Evolutionary conservation across 176 grass and related monocot species (phyloP), one percentile per base, ranked within the genome.

Genomic region (Phoenix roebelenii): DNA sequence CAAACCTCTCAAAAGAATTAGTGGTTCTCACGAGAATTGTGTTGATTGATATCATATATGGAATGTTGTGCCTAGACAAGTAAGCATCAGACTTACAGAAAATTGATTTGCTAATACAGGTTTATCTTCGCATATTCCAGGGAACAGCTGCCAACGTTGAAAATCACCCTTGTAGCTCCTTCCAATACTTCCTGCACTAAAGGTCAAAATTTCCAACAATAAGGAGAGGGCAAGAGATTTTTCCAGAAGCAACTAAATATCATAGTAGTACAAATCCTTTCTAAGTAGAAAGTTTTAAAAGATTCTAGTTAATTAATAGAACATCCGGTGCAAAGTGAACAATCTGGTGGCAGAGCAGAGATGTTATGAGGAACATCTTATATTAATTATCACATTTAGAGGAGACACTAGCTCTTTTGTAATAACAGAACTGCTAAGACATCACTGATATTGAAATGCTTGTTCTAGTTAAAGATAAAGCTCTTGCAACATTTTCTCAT

Each of bases 141-240:
- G 87, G 63, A 91, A 97, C 58, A 97, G 78, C 66, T 91, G 92
- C 92, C 92, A 97, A 15, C 92, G 78, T 70, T 91, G 87, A 61
- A 97, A 97, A 55, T 88, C 84, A 65, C 92, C 92, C 79, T 75
- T 97, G 81, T 80, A 97, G 67, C 92, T 91, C 82, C 92, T 91
- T 74, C 92, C 92, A 51, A 97, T 97, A 74, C 92, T 97, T 85
- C 92, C 87, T 88, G 81, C 68, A 74, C 87, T 97, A 75, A 49
- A 62, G 82, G 62, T 74, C 58, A 28, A 62, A 67, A 22, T 72
- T 79, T 83, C 51, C 54, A 77, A 76, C 18, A 58, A 73, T 72
- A 61, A 88, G 55, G 64, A 71, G 23, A 72, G 17, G 16, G 10
- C 3, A 39, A 54, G 26, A 63, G 22, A 39, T 18, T 14, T 14